Evolutionary conservation across 345 rosid genomes (phyloP).

Genomic region (Populus alba): DNA sequence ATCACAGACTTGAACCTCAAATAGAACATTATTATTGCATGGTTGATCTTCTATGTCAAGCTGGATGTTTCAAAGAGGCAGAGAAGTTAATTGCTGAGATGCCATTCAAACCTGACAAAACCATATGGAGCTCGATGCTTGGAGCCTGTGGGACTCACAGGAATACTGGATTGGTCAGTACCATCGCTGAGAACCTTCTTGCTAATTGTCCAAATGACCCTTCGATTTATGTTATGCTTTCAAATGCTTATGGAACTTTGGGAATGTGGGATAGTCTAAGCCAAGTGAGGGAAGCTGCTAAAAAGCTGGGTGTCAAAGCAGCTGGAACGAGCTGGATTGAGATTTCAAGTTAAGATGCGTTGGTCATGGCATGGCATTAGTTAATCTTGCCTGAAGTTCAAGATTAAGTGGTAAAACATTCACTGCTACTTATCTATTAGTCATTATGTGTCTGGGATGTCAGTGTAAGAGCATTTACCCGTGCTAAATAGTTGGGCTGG

Average conservation of each 20-base stretch:
- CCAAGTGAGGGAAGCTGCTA: conserved; percentile 53
- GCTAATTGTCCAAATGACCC: conserved; percentile 43
- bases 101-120: conserved; percentile 63
- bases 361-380: neutral
- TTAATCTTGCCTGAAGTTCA: neutral
- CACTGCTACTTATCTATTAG: neutral
- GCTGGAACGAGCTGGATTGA: conserved; percentile 67
- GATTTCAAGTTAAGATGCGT: conserved; percentile 23
- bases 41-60: conserved; percentile 71
- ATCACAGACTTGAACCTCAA: conserved; percentile 50
- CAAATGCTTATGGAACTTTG: conserved; percentile 60
- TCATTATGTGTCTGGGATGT: neutral
- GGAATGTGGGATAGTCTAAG: conserved; percentile 64
- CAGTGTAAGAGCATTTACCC: neutral
- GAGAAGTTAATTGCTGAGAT: conserved; percentile 45
- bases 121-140: conserved; percentile 69
- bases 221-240: conserved; percentile 56
- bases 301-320: conserved; percentile 47
- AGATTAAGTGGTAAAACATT: conserved; percentile 6
- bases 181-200: conserved; percentile 43
- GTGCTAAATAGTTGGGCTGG: neutral
- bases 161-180: conserved; percentile 39
- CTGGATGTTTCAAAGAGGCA: conserved; percentile 52
- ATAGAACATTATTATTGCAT: conserved; percentile 68
- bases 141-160: conserved; percentile 58